Evolutionary conservation across 192 early-diverging fungal species (phyloP), one percentile per base, ranked within the genome.

Genomic region (Backusella mclennaniae): DNA sequence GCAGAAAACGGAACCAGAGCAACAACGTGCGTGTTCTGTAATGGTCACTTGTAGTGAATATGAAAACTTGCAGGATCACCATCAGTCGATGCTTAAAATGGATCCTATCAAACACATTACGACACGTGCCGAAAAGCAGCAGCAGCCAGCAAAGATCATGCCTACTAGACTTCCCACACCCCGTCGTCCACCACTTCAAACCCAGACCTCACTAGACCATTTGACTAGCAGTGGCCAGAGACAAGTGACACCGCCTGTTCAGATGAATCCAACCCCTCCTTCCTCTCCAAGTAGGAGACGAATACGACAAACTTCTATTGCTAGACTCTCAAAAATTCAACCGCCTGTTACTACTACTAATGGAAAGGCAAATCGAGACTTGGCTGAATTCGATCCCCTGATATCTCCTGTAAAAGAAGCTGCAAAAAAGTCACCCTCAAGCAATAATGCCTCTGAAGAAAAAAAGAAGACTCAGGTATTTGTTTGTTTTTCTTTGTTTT

Each of bases 361-460:
- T 29, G 74, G 74, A 29, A 75, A 67, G 31, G 66, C 74, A 19
- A 75, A 67, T 66, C 59, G 41, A 67, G 74, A 75, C 14, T 29
- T 75, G 42, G 74, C 63, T 21, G 74, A 75, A 46, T 66, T 75
- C 52, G 74, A 67, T 75, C 63, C 59, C 21, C 39, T 71, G 26
- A 71, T 71, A 44, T 71, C 70, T 23, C 44, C 70, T 49, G 44
- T 71, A 26, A 71, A 44, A 71, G 70, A 71, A 14, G 35, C 29
- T n/a, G 19, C 15, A 36, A 68, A 68, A 21, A 46, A 71, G 38
- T 23, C 21, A 36, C 69, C 36, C 35, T 42, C 35, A 71, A 71
- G 7, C 23, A 71, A 31, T 29, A 71, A 36, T 6, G 17, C n/a
- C 35, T 68, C 35, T 35, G 6, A 36, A 68, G 21, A 21, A 71